Evolutionary conservation across 305 asterid genomes (phyloP).

Genomic region (Solanum aculeatissimum): DNA sequence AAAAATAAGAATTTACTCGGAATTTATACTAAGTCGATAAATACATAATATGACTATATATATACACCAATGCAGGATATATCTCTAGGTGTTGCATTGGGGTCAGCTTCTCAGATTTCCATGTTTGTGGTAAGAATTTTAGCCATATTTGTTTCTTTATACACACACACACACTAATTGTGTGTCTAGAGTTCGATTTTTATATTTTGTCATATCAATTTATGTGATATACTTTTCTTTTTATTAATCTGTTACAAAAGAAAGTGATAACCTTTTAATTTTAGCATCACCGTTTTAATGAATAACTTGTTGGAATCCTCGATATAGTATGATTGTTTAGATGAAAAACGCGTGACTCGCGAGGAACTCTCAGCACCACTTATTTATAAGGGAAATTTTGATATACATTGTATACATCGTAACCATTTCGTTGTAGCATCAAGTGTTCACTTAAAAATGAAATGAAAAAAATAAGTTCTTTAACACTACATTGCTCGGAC

Average conservation of each 20-base stretch:
- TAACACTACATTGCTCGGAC: background rate
- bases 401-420: background rate
- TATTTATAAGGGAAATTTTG: background rate
- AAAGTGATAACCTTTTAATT: background rate
- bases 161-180: background rate
- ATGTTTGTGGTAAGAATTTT: conserved; percentile 32
- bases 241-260: background rate
- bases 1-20: background rate
- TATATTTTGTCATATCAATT: background rate
- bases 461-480: background rate
- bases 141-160: background rate
- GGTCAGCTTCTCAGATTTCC: conserved; percentile 36
- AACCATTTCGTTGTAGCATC: background rate
- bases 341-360: background rate
- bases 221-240: background rate
- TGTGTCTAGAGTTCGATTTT: background rate
- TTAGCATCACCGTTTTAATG: background rate
- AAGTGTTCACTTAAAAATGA: background rate
- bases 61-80: conserved; percentile 18
- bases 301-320: background rate
- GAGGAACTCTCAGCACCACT: background rate
- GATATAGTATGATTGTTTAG: background rate
- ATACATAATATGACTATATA: background rate
- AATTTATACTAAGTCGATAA: background rate
- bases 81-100: conserved; percentile 35